phyloP scores from a whole-genome alignment of 805 yeast genomes.

The Debaryomyces prosopidis region DNA sequence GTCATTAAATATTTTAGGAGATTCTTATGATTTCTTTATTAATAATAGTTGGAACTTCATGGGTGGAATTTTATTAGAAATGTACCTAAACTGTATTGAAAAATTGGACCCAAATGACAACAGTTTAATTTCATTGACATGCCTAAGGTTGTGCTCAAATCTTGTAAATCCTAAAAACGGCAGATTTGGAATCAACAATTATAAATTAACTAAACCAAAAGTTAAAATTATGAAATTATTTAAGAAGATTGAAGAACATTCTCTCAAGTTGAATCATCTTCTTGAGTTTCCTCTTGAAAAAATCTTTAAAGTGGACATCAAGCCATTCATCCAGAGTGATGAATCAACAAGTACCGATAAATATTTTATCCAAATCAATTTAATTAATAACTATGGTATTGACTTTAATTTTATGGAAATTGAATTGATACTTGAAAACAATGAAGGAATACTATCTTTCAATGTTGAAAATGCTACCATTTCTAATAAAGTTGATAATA shows the following conservation, averaged over 20 bases:
- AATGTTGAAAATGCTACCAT: conserved; percentile 6
- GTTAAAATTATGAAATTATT: conserved; percentile 16
- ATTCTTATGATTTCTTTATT: conserved; percentile 68
- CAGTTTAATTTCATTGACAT: conserved; percentile 37
- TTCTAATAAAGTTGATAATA: conserved; percentile 6
- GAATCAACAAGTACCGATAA: conserved; percentile 24
- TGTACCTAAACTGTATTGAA: conserved; percentile 69
- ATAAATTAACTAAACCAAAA: conserved; percentile 18
- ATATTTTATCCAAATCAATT: conserved; percentile 34
- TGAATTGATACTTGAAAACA: conserved; percentile 17
- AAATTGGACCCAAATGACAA: conserved; percentile 25
- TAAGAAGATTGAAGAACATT: conserved; percentile 16
- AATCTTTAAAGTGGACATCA: conserved; percentile 35
- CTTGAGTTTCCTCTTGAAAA: conserved; percentile 30
- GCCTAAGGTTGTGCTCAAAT: conserved; percentile 40
- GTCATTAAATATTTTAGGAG: conserved; percentile 63
- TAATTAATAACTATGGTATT: conserved; percentile 31
- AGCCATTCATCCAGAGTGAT: conserved; percentile 37
- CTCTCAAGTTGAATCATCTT: conserved; percentile 16
- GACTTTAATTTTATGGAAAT: conserved; percentile 21
- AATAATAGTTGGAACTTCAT: conserved; percentile 74
- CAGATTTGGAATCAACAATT: conserved; percentile 28
- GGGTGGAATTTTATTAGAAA: conserved; percentile 63
- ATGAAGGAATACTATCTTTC: conserved; percentile 13
- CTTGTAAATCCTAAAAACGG: conserved; percentile 15